These are phyloP conservation scores for Penicillium sp. DNA, from an alignment of 2,329 filamentous ascomycete species.

Conservation along the genomic window DNA sequence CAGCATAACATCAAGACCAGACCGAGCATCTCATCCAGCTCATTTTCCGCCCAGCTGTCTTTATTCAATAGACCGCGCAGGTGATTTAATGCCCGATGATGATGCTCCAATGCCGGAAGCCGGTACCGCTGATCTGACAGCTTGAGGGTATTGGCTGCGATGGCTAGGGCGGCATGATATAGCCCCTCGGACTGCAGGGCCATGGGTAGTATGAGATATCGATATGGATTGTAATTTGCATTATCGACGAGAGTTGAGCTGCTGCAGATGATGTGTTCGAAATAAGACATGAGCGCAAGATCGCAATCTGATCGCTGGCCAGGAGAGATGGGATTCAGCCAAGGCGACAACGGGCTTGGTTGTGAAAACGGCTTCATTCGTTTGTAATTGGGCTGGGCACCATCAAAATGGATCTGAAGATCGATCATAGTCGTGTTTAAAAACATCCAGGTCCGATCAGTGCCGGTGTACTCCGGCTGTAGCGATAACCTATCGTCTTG, in stretches of 20 bases:
- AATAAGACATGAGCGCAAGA: slow-evolving; percentile 24
- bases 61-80: slow-evolving; percentile 6
- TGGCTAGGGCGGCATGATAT: slow-evolving; percentile 28
- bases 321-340: slow-evolving; percentile 2
- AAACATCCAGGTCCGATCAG: slow-evolving; percentile 10
- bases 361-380: background rate
- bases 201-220: slow-evolving; percentile 31
- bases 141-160: slow-evolving; percentile 26
- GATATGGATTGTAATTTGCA: slow-evolving; percentile 28
- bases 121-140: slow-evolving; percentile 21
- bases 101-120: slow-evolving; percentile 26
- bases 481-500: background rate
- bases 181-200: slow-evolving; percentile 25
- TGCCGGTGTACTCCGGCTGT: background rate
- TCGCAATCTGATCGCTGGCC: slow-evolving; percentile 12
- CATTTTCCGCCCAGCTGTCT: slow-evolving; percentile 11
- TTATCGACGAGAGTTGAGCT: slow-evolving; percentile 29
- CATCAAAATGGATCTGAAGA: slow-evolving; percentile 14
- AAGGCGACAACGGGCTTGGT: background rate
- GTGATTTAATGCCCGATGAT: slow-evolving; percentile 10
- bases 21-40: slow-evolving; percentile 28
- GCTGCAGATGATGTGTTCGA: slow-evolving; percentile 28
- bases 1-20: slow-evolving; percentile 30
- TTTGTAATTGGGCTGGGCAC: background rate
- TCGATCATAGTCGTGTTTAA: slow-evolving; percentile 13